Conservation (phyloP, 768 basidiomycete genomes). For the Lactifluus subvellereus region DNA sequence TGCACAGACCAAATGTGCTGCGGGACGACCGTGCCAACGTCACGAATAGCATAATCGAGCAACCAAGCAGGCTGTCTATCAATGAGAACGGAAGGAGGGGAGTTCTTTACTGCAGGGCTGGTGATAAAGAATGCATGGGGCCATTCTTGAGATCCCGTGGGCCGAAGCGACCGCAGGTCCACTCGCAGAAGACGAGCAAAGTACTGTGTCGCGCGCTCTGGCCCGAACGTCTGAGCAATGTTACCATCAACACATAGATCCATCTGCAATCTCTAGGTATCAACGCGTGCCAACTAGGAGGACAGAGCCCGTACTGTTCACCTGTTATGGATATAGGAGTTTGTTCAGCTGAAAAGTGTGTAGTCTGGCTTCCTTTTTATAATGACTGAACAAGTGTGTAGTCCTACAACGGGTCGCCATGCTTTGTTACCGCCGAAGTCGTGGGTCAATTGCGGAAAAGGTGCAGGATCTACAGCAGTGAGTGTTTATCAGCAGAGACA, state of each 20-base stretch:
- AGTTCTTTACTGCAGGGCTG: not conserved
- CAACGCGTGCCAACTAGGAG: not conserved
- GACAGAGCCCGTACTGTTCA: not conserved
- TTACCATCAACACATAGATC: slow-evolving; percentile 5
- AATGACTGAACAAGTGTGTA: not conserved
- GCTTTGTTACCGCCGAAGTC: too few species aligned
- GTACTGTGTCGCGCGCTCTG: not conserved
- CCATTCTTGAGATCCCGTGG: not conserved
- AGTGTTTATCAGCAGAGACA: too few species aligned
- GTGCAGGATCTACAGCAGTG: too few species aligned
- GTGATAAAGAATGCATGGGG: slow-evolving; percentile 8
- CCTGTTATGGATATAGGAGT: not conserved
- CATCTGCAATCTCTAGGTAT: not conserved
- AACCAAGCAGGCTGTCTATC: not conserved
- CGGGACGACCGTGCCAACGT: slow-evolving; percentile 1
- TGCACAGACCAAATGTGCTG: slow-evolving; percentile 10
- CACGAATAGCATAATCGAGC: slow-evolving; percentile 6
- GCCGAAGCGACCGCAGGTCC: not conserved
- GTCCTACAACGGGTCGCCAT: not conserved
- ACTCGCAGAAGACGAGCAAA: not conserved
- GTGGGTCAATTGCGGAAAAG: too few species aligned
- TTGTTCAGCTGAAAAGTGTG: not conserved
- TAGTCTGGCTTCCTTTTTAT: not conserved
- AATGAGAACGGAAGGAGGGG: not conserved
- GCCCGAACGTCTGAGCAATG: slow-evolving; percentile 8